phyloP scores from a whole-genome alignment of 2,329 filamentous ascomycete species.

The Epichloe coenophiala region DNA sequence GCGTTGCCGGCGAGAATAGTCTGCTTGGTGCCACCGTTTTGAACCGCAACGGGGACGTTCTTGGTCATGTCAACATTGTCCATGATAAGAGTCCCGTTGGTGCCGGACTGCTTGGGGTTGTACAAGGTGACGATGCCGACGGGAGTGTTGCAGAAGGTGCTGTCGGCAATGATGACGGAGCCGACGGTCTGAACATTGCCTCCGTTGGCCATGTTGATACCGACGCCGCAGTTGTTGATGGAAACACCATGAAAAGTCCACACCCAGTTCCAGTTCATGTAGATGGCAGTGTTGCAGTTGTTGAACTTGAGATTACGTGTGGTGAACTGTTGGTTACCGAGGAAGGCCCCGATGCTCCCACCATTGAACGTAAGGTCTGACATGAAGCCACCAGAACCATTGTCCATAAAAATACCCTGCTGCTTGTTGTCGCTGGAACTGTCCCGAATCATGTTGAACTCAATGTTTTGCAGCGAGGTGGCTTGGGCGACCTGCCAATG shows the following conservation, averaged over 20 bases:
- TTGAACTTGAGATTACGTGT: slow-evolving; percentile 74
- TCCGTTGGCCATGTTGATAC: slow-evolving; percentile 63
- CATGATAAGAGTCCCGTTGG: slow-evolving; percentile 70
- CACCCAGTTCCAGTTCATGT: slow-evolving; percentile 86
- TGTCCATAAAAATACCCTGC: slow-evolving; percentile 73
- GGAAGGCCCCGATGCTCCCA: slow-evolving; percentile 62
- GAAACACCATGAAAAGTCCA: slow-evolving; percentile 67
- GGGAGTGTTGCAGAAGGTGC: slow-evolving; percentile 59
- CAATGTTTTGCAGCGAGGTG: slow-evolving; percentile 67
- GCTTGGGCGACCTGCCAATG: slow-evolving; percentile 83
- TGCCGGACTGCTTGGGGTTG: slow-evolving; percentile 43
- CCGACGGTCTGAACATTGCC: slow-evolving; percentile 61
- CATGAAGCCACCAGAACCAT: slow-evolving; percentile 76
- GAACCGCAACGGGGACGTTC: slow-evolving; percentile 54
- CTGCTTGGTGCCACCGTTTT: slow-evolving; percentile 38
- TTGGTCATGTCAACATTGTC: slow-evolving; percentile 78
- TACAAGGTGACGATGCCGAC: slow-evolving; percentile 63
- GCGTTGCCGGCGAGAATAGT: slow-evolving; percentile 56
- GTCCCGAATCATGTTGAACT: slow-evolving; percentile 64
- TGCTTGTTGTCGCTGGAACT: slow-evolving; percentile 51
- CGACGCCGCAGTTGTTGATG: slow-evolving; percentile 63
- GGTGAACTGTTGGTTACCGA: slow-evolving; percentile 82
- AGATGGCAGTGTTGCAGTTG: slow-evolving; percentile 68
- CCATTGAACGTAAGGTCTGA: slow-evolving; percentile 73
- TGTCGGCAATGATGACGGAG: slow-evolving; percentile 73